These are phyloP conservation scores for Phanerodontia chrysosporium DNA, from an alignment of 768 basidiomycete species.

Conservation along the genomic window DNA sequence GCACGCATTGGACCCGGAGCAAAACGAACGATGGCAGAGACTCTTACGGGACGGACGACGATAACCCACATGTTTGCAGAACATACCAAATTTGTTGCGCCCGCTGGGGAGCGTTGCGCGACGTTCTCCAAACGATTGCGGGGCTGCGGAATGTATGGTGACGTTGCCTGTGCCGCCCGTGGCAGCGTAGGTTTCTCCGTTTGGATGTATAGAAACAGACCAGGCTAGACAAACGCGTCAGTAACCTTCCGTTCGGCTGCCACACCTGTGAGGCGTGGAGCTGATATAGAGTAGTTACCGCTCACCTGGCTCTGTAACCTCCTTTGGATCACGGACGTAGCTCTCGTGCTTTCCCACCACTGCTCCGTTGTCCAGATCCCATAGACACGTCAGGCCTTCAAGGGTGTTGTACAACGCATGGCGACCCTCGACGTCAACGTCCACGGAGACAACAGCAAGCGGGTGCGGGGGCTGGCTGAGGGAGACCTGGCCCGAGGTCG, in stretches of 20 bases:
- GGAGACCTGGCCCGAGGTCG: constrained; percentile 58
- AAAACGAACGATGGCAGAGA: background rate
- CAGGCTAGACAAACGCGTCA: constrained; percentile 48
- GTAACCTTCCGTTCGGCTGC: background rate
- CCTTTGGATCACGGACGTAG: constrained; percentile 53
- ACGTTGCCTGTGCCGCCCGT: constrained; percentile 71
- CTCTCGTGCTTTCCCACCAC: constrained; percentile 69
- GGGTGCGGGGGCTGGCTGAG: constrained; percentile 68
- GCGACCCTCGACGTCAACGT: constrained; percentile 61
- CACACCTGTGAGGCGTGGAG: background rate
- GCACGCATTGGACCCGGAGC: background rate
- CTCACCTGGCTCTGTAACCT: constrained; percentile 65
- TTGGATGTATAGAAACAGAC: constrained; percentile 79
- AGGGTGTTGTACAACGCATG: constrained; percentile 75
- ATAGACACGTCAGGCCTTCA: constrained; percentile 76
- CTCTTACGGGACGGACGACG: constrained; percentile 2
- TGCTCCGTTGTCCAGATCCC: constrained; percentile 63
- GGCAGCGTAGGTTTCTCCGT: constrained; percentile 67
- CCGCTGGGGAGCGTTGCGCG: constrained; percentile 58
- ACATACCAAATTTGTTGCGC: constrained; percentile 75
- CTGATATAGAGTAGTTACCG: constrained; percentile 12
- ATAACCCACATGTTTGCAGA: constrained; percentile 59
- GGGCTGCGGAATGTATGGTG: constrained; percentile 64
- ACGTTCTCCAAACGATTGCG: constrained; percentile 63
- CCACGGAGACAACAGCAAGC: constrained; percentile 80